These are phyloP conservation scores for Kokia cookei DNA, from an alignment of 441 rosid genomes.

Conservation along the genomic window DNA sequence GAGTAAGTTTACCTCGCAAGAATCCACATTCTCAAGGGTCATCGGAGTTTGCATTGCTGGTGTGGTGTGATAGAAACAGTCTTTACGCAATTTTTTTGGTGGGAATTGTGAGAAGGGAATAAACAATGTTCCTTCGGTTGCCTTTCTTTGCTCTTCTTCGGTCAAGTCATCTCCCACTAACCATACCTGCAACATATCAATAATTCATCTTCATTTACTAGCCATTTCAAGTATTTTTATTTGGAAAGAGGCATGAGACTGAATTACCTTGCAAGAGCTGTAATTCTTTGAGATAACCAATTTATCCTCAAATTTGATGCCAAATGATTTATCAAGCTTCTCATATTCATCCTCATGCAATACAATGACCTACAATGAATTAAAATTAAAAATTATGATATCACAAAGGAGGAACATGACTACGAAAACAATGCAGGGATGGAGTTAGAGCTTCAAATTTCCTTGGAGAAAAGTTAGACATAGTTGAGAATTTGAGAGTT, in stretches of 20 bases:
- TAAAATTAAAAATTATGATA: too few species aligned
- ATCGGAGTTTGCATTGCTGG: constrained; percentile 53
- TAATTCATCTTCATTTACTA: neutral
- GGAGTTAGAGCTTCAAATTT: neutral
- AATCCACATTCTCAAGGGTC: constrained; percentile 49
- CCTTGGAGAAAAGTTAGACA: neutral
- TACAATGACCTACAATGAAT: constrained; percentile 25
- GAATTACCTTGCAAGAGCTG: constrained; percentile 19
- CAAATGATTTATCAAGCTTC: constrained; percentile 26
- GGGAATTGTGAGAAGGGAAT: constrained; percentile 56
- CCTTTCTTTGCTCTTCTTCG: constrained; percentile 45
- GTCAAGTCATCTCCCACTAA: constrained; percentile 45
- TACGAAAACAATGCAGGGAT: neutral
- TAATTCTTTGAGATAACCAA: constrained; percentile 24
- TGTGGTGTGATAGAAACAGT: constrained; percentile 50
- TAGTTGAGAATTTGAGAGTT: neutral
- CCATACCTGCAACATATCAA: constrained; percentile 31
- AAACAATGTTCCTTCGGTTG: constrained; percentile 49
- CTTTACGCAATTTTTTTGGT: constrained; percentile 34
- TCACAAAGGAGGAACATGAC: too few species aligned
- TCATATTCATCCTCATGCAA: constrained; percentile 25
- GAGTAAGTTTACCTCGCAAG: constrained; percentile 46
- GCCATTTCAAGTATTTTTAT: neutral
- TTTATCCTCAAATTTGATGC: constrained; percentile 1
- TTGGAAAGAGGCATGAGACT: neutral